phyloP scores from a whole-genome alignment of 2,329 filamentous ascomycete species.

The Pseudovirgaria hyperparasitica region DNA sequence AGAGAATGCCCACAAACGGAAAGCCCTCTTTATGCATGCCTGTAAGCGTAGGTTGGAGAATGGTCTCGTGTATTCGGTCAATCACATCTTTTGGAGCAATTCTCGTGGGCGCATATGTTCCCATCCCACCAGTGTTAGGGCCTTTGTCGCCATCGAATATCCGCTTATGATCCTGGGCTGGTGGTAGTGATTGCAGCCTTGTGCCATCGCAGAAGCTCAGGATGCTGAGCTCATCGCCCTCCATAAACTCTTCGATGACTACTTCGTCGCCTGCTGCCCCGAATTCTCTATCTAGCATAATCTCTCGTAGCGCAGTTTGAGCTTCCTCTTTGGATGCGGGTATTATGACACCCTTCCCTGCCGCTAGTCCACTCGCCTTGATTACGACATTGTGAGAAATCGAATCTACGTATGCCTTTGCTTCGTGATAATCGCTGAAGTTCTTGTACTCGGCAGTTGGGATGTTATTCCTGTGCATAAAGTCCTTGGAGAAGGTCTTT shows the following conservation, averaged over 20 bases:
- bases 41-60: constrained; percentile 80
- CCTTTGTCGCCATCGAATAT: constrained; percentile 83
- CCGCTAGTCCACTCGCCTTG: constrained; percentile 85
- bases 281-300: constrained; percentile 84
- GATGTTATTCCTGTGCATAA: constrained; percentile 84
- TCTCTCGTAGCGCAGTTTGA: constrained; percentile 65
- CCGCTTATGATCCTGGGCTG: constrained; percentile 94
- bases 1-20: constrained; percentile 53
- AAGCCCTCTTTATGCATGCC: constrained; percentile 65
- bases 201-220: constrained; percentile 86
- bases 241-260: constrained; percentile 87
- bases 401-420: constrained; percentile 52
- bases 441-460: constrained; percentile 87
- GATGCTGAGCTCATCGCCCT: constrained; percentile 85
- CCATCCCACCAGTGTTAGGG: constrained; percentile 95
- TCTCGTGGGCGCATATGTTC: constrained; percentile 73
- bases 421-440: constrained; percentile 65
- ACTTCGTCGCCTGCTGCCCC: constrained; percentile 79
- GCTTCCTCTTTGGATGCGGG: constrained; percentile 73
- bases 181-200: constrained; percentile 68
- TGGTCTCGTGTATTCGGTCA: constrained; percentile 62
- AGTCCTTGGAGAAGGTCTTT: constrained; percentile 96
- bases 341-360: constrained; percentile 91
- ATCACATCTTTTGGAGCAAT: constrained; percentile 48
- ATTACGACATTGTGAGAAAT: constrained; percentile 48